Conservation (phyloP, 805 yeast species). For the Millerozyma miso region DNA sequence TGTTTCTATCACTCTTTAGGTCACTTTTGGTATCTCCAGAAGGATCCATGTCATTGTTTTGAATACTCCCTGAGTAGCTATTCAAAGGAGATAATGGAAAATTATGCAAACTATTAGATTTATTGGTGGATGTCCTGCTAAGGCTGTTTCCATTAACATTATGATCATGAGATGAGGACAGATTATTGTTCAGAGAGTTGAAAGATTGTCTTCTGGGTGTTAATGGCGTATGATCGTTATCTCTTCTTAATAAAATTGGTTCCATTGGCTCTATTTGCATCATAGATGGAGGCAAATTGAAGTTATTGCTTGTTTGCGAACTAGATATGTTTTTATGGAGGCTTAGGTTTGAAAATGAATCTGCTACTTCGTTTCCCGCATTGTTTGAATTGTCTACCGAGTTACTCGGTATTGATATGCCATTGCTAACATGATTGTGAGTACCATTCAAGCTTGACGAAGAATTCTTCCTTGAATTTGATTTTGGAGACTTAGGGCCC, state of each 20-base stretch:
- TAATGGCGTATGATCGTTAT: conserved; percentile 26
- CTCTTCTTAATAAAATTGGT: conserved; percentile 61
- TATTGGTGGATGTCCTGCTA: conserved; percentile 22
- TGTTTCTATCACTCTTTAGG: background rate
- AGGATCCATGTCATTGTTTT: background rate
- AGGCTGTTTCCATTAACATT: conserved; percentile 3
- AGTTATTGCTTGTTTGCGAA: conserved; percentile 6
- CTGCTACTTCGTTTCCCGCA: conserved; percentile 6
- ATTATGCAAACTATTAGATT: conserved; percentile 9
- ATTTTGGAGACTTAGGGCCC: conserved; percentile 25
- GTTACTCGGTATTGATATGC: conserved; percentile 11
- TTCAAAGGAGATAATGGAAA: conserved; percentile 17
- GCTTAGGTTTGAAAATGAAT: conserved; percentile 8
- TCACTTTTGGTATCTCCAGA: background rate
- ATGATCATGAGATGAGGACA: conserved; percentile 3
- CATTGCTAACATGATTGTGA: conserved; percentile 5
- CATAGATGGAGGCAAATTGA: conserved; percentile 63
- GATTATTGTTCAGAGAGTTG: conserved; percentile 8
- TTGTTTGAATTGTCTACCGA: conserved; percentile 1
- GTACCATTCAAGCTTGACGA: conserved; percentile 14
- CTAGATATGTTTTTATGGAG: conserved; percentile 2
- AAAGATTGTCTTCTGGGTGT: conserved; percentile 15
- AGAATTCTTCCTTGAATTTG: conserved; percentile 28
- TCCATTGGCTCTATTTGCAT: conserved; percentile 65
- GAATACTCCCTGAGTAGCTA: conserved; percentile 7